phyloP scores from a whole-genome alignment of 73 alveolate genomes.

The Tetrahymena elliotti region DNA sequence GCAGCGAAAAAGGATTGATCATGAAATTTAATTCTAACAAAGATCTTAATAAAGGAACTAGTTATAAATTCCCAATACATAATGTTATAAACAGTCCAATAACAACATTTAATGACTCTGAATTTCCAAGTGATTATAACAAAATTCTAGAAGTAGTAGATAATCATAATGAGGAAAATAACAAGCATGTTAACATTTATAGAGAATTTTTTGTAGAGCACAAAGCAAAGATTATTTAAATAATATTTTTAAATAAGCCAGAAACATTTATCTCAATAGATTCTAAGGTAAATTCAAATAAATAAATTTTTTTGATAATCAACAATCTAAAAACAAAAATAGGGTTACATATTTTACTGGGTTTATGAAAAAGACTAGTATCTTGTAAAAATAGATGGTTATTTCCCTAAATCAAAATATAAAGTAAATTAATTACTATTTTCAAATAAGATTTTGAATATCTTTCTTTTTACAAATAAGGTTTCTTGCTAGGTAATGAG shows the following conservation, averaged over 20 bases:
- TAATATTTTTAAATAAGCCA: background rate
- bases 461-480: background rate
- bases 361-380: background rate
- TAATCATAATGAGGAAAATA: background rate
- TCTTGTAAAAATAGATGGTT: background rate
- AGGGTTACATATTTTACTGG: background rate
- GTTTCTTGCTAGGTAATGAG: background rate
- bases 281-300: background rate
- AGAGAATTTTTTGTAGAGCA: background rate
- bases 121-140: background rate
- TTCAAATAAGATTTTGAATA: no score
- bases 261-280: background rate
- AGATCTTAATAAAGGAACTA: background rate
- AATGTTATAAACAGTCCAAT: background rate
- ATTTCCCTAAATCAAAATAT: background rate
- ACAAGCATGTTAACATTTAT: background rate
- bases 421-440: background rate
- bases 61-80: background rate
- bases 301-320: background rate
- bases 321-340: background rate
- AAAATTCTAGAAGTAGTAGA: background rate
- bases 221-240: background rate
- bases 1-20: background rate
- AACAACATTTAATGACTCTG: background rate
- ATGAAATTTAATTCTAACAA: background rate